Conservation (phyloP, 2,329 filamentous ascomycete species). For the Pseudogymnoascus pannorum region DNA sequence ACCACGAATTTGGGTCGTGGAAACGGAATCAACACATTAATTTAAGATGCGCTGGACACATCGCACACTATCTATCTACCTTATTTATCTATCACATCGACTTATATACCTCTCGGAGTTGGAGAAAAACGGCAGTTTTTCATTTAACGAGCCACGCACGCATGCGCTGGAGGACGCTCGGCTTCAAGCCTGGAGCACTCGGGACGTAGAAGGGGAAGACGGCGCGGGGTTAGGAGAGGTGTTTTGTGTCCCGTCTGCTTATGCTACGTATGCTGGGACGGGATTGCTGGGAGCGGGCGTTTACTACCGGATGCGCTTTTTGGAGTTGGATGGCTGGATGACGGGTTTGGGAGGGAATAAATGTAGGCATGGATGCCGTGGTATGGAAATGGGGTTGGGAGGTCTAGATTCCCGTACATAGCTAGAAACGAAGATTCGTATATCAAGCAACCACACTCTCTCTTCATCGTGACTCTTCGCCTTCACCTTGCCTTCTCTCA, state of each 20-base stretch:
- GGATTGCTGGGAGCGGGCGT: not conserved
- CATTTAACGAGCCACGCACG: not conserved
- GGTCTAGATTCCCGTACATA: not conserved
- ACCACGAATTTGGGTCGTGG: not conserved
- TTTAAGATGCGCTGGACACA: slow-evolving; percentile 5
- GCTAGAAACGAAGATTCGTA: not conserved
- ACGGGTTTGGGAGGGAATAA: not conserved
- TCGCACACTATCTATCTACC: not conserved
- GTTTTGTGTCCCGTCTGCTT: not conserved
- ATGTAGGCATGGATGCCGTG: not conserved
- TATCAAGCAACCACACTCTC: not conserved
- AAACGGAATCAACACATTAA: not conserved
- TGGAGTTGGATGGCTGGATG: not conserved
- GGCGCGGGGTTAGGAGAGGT: not conserved
- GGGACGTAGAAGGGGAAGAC: not conserved
- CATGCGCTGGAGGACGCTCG: not conserved
- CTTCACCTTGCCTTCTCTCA: not conserved
- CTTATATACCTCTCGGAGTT: not conserved
- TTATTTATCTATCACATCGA: slow-evolving; percentile 5
- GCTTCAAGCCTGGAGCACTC: not conserved
- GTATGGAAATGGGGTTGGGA: not conserved
- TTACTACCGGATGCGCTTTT: not conserved
- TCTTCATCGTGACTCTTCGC: not conserved
- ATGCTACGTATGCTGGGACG: slow-evolving; percentile 1
- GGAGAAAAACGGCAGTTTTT: not conserved